A percentile compares a stretch with the other conserved stretches of the same genome.
phyloP scores from a whole-genome alignment of 2,329 filamentous ascomycete genomes.

The Beauveria pseudobassiana region DNA sequence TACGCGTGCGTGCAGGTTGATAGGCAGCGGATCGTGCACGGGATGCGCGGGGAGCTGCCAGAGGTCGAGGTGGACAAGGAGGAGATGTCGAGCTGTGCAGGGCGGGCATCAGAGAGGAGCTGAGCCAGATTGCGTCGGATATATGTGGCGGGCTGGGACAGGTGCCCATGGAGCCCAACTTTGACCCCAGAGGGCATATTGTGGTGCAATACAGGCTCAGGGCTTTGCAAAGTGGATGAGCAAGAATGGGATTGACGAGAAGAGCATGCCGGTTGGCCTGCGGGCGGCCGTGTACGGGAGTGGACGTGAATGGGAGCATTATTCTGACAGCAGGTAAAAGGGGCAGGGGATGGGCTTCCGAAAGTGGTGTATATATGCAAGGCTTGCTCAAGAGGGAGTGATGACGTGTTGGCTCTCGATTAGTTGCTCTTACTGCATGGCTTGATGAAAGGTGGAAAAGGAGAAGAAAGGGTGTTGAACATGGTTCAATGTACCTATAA shows the following conservation, averaged over 20 bases:
- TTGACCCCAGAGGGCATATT: conserved; percentile 4
- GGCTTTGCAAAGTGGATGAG: not conserved
- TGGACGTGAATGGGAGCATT: not conserved
- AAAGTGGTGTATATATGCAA: too few species aligned
- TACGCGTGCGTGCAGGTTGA: conserved; percentile 11
- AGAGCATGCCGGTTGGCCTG: not conserved
- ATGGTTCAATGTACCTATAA: too few species aligned
- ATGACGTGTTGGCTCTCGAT: not conserved
- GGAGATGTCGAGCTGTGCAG: not conserved
- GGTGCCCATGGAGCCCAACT: conserved; percentile 11
- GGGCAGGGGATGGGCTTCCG: not conserved
- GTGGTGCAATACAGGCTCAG: conserved; percentile 4
- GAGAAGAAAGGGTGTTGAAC: too few species aligned
- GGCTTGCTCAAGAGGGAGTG: too few species aligned
- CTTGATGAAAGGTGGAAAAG: too few species aligned
- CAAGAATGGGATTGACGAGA: not conserved
- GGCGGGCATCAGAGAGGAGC: not conserved
- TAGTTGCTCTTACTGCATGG: too few species aligned
- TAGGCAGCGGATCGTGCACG: conserved; percentile 4
- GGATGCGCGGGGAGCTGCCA: conserved; percentile 1
- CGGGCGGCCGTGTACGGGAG: not conserved
- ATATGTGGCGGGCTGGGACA: conserved; percentile 4
- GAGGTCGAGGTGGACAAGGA: not conserved
- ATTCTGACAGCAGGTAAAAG: not conserved
- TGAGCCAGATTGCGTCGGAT: not conserved